Evolutionary conservation across 192 early-diverging fungal genomes (phyloP).

Genomic region (Borealophlyctis nickersoniae): DNA sequence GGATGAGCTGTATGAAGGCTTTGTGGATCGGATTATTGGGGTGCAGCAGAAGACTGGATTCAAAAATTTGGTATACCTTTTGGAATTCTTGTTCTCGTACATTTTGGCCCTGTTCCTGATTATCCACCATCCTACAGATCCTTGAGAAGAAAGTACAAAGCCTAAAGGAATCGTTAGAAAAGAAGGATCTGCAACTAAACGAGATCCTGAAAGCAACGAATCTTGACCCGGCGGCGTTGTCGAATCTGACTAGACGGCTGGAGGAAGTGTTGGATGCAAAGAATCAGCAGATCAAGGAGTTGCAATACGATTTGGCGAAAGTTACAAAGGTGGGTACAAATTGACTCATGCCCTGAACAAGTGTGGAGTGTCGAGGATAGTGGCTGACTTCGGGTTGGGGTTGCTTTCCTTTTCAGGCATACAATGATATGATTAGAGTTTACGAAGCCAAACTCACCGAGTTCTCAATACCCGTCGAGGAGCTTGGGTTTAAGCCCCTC

Average conservation of each 20-base stretch:
- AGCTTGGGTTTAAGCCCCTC: conserved; percentile 60
- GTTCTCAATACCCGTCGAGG: conserved; percentile 56
- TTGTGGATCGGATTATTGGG: conserved; percentile 59
- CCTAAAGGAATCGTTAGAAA: conserved; percentile 54
- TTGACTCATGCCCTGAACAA: no score
- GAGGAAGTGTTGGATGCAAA: conserved; percentile 61
- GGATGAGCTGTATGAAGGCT: conserved; percentile 62
- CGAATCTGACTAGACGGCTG: conserved; percentile 50
- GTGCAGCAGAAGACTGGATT: conserved; percentile 69
- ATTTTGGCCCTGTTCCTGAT: no score
- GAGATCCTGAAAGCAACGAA: conserved; percentile 63
- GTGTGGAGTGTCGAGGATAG: no score
- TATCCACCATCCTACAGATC: conserved; percentile 30
- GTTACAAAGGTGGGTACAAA: conserved; percentile 54
- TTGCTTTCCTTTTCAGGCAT: no score
- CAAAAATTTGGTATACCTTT: conserved; percentile 62
- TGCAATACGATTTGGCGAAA: conserved; percentile 63
- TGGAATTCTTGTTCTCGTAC: no score
- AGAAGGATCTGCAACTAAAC: conserved; percentile 62
- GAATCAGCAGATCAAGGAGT: conserved; percentile 59
- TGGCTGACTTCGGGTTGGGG: no score
- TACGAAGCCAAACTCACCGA: conserved; percentile 65
- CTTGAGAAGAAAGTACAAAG: conserved; percentile 61
- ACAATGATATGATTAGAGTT: conserved; percentile 62
- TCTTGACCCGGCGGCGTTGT: conserved; percentile 52